A percentile compares a stretch with the other conserved stretches of the same genome.
phyloP scores from a whole-genome alignment of 1,284 basidiomycete genomes.

The Vanrija sp. region DNA sequence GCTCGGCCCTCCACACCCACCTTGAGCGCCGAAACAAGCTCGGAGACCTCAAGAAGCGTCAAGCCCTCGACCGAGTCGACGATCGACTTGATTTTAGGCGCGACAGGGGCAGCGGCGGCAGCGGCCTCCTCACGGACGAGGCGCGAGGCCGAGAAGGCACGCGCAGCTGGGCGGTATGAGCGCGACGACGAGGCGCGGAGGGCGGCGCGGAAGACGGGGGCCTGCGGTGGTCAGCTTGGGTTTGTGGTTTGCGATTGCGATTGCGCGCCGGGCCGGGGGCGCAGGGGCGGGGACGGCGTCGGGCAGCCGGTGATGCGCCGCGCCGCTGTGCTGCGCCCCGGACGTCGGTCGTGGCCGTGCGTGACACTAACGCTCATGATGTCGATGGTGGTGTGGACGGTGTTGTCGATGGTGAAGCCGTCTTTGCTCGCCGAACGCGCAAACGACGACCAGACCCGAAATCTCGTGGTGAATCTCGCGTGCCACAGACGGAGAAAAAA shows the following conservation, averaged over 20 bases:
- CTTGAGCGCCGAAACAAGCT: constrained; percentile 88
- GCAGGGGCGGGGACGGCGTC: too few relatives aligned
- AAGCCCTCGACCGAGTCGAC: constrained; percentile 91
- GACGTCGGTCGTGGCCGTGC: too few relatives aligned
- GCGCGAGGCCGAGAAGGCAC: constrained; percentile 30
- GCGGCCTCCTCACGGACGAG: constrained; percentile 25
- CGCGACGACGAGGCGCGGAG: constrained; percentile 23
- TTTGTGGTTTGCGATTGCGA: neutral
- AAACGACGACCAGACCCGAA: neutral
- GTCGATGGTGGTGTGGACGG: neutral
- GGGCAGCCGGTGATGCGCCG: too few relatives aligned
- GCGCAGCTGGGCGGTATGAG: constrained; percentile 12
- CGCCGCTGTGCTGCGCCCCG: neutral
- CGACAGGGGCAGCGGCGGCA: constrained; percentile 23
- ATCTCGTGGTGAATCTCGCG: neutral
- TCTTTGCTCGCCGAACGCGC: neutral
- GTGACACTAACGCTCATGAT: constrained; percentile 7
- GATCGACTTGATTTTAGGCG: constrained; percentile 69
- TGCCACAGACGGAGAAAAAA: constrained; percentile 2
- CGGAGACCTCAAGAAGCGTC: constrained; percentile 93
- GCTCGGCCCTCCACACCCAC: constrained; percentile 51
- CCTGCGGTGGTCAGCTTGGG: constrained; percentile 4
- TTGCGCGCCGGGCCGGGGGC: neutral
- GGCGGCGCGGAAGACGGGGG: constrained; percentile 21
- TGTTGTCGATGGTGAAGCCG: neutral